phyloP scores from a whole-genome alignment of 176 grass and related monocot genomes.

The Lolium multiflorum region DNA sequence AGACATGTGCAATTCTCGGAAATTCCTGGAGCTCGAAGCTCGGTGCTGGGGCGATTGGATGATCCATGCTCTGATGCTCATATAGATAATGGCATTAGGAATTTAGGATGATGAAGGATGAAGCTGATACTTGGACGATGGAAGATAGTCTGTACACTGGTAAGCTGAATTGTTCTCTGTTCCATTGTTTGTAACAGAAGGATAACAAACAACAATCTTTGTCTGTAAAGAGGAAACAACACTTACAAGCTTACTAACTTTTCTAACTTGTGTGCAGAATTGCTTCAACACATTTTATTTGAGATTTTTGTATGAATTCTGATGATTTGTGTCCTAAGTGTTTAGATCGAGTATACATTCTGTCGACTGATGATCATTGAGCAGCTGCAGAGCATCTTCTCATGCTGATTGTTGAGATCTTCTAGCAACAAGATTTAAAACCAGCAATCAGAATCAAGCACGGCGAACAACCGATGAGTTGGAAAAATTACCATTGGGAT shows the following conservation, averaged over 20 bases:
- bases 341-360: too few species aligned
- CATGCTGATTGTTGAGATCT: too few species aligned
- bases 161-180: constrained; percentile 1
- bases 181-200: background rate
- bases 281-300: too few species aligned
- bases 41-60: background rate
- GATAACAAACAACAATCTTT: background rate
- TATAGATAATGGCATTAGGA: background rate
- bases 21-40: background rate
- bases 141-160: background rate
- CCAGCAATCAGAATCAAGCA: too few species aligned
- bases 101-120: background rate
- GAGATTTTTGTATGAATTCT: too few species aligned
- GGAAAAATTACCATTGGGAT: too few species aligned
- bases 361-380: too few species aligned
- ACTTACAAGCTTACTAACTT: background rate
- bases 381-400: too few species aligned
- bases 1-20: background rate
- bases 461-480: too few species aligned
- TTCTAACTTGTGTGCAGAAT: too few species aligned
- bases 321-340: too few species aligned
- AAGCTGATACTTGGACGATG: background rate
- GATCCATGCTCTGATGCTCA: constrained; percentile 18
- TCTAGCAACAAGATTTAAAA: too few species aligned
- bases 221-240: background rate